phyloP scores from a whole-genome alignment of 139 green algal species.

The Asterochloris erici region DNA sequence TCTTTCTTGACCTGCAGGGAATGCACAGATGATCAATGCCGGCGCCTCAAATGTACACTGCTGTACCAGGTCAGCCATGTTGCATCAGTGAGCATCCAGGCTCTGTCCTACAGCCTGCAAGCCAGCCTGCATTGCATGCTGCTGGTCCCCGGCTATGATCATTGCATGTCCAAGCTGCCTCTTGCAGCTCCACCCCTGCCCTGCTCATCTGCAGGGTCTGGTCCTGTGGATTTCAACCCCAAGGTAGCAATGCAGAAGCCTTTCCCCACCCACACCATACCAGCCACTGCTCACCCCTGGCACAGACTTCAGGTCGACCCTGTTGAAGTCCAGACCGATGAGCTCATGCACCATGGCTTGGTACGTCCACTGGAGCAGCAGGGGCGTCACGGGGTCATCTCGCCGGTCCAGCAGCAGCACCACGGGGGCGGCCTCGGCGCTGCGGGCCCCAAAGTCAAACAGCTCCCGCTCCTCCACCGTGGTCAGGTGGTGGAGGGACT shows the following conservation, averaged over 20 bases:
- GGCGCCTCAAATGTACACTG: no score
- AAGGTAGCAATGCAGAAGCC: no score
- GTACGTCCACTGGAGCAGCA: conserved; percentile 75
- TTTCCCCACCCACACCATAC: no score
- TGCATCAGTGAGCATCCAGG: neutral
- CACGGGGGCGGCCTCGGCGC: conserved; percentile 49
- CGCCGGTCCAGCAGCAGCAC: conserved; percentile 81
- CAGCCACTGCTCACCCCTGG: conserved; percentile 16
- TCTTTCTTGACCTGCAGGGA: conserved; percentile 53
- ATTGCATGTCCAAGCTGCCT: no score
- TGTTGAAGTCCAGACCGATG: conserved; percentile 64
- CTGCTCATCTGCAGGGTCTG: no score
- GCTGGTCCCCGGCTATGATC: neutral
- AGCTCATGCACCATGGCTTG: conserved; percentile 93
- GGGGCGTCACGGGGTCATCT: conserved; percentile 87
- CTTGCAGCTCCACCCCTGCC: no score
- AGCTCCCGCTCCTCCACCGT: conserved; percentile 49
- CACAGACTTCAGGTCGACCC: conserved; percentile 32
- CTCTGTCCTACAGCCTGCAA: neutral
- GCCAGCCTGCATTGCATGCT: neutral
- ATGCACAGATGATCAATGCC: neutral
- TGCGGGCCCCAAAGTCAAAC: conserved; percentile 81
- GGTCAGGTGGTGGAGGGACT: conserved; percentile 67
- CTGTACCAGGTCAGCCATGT: neutral
- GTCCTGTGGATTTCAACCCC: no score